These are phyloP conservation scores for Pterula multifida DNA, from an alignment of 1,284 basidiomycete species.

Conservation along the genomic window DNA sequence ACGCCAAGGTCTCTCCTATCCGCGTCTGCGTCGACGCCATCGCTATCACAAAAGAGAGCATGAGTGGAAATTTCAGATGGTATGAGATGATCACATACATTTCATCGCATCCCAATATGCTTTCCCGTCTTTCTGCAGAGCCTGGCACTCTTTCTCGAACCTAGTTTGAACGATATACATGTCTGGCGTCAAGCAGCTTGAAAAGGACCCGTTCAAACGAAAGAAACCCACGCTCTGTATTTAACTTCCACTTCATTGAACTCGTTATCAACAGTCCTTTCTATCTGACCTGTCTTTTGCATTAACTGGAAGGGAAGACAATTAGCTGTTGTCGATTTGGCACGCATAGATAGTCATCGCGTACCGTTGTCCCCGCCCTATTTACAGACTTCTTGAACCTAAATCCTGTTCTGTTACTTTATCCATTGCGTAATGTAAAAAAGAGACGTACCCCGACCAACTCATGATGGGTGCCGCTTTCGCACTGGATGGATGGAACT, in stretches of 20 bases:
- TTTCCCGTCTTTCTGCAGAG: slow-evolving; percentile 92
- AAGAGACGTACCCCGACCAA: not conserved
- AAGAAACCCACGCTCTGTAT: slow-evolving; percentile 66
- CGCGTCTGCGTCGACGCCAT: slow-evolving; percentile 91
- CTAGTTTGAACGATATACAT: slow-evolving; percentile 32
- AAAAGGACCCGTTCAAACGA: not conserved
- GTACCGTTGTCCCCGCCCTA: slow-evolving; percentile 80
- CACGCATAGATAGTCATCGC: slow-evolving; percentile 12
- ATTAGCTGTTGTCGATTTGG: slow-evolving; percentile 8
- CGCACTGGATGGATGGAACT: not conserved
- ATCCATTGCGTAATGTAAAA: no score
- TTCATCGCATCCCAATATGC: slow-evolving; percentile 91
- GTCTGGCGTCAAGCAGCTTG: slow-evolving; percentile 5
- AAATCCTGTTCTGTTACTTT: no score
- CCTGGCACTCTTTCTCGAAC: slow-evolving; percentile 88
- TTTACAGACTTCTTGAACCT: slow-evolving; percentile 95
- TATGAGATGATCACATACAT: slow-evolving; percentile 32
- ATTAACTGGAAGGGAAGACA: slow-evolving; percentile 38
- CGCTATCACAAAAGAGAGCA: slow-evolving; percentile 28
- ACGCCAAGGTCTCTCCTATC: slow-evolving; percentile 88
- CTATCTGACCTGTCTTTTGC: slow-evolving; percentile 96
- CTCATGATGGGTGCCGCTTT: not conserved
- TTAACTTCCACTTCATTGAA: slow-evolving; percentile 89
- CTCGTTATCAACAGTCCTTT: slow-evolving; percentile 89
- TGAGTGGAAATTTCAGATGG: not conserved